Percentiles rank a stretch among this genome's conserved stretches.
Conservation (phyloP, 345 rosid species). For the Eucalyptus marginata region DNA sequence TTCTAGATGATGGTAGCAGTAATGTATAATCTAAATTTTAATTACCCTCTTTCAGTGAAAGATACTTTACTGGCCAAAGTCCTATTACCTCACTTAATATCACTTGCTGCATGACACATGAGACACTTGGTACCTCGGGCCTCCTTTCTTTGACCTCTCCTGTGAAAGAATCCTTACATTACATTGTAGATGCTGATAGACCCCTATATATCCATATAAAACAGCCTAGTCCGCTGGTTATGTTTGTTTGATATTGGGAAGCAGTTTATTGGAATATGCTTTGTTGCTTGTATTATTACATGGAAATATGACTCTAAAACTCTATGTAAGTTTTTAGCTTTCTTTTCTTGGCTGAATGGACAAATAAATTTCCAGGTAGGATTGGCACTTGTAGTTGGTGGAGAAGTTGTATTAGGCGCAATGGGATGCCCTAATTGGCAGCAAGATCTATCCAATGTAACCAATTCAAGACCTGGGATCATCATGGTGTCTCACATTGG, state of each 20-base stretch:
- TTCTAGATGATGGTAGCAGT: background rate
- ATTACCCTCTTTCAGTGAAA: background rate
- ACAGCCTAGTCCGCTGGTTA: background rate
- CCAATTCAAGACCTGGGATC: conserved; percentile 26
- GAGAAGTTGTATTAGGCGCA: conserved; percentile 62
- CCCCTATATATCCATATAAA: background rate
- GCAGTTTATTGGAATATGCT: background rate
- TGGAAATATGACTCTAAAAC: background rate
- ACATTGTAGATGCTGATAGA: background rate
- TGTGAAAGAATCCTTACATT: background rate
- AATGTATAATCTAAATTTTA: background rate
- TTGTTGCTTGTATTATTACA: background rate
- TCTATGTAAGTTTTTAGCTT: background rate
- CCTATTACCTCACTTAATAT: too few species aligned
- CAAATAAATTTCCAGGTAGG: conserved; percentile 52
- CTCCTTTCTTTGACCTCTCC: background rate
- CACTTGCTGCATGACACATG: background rate
- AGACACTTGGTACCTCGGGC: background rate
- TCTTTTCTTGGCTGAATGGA: conserved; percentile 1
- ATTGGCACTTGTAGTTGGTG: conserved; percentile 80
- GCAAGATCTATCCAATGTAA: conserved; percentile 8
- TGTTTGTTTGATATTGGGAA: background rate
- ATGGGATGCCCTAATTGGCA: conserved; percentile 96
- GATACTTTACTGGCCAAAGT: background rate
- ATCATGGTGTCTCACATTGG: conserved; percentile 69